Conservation (phyloP, 1,139 yeast species). For the Hanseniaspora gamundiae region DNA sequence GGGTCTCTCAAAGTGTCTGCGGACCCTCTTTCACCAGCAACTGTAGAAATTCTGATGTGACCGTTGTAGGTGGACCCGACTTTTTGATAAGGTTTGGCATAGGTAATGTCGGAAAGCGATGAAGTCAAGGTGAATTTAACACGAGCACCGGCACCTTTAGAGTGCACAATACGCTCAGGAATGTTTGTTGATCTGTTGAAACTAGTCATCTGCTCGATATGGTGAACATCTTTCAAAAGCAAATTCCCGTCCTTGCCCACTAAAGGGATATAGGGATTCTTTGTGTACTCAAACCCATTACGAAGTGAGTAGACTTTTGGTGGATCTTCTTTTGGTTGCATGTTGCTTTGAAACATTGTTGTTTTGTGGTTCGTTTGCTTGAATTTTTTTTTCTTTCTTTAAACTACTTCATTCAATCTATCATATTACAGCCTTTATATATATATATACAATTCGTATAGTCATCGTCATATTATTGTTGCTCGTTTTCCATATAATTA, state of each 20-base stretch:
- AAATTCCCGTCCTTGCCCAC: constrained; percentile 66
- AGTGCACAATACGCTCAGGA: constrained; percentile 85
- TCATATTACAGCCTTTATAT: too few species aligned
- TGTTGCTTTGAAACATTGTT: neutral
- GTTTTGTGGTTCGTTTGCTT: neutral
- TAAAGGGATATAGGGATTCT: constrained; percentile 51
- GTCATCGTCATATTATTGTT: too few species aligned
- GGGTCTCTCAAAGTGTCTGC: constrained; percentile 51
- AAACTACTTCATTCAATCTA: neutral
- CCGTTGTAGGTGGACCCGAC: constrained; percentile 67
- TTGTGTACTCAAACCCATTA: constrained; percentile 48
- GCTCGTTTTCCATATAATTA: too few species aligned
- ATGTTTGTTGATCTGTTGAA: constrained; percentile 71
- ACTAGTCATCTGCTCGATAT: constrained; percentile 68
- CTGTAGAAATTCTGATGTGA: constrained; percentile 52
- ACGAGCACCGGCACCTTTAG: constrained; percentile 81
- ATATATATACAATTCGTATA: too few species aligned
- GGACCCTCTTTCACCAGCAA: constrained; percentile 47
- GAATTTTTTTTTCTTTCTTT: neutral
- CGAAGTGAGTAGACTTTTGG: constrained; percentile 46
- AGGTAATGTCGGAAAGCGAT: constrained; percentile 62
- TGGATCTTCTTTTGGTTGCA: neutral
- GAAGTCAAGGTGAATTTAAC: constrained; percentile 76
- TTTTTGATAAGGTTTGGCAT: constrained; percentile 57
- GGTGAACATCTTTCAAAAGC: constrained; percentile 65